These are phyloP conservation scores for Jacaranda mimosifolia DNA, from an alignment of 257 asterid species.

Conservation along the genomic window DNA sequence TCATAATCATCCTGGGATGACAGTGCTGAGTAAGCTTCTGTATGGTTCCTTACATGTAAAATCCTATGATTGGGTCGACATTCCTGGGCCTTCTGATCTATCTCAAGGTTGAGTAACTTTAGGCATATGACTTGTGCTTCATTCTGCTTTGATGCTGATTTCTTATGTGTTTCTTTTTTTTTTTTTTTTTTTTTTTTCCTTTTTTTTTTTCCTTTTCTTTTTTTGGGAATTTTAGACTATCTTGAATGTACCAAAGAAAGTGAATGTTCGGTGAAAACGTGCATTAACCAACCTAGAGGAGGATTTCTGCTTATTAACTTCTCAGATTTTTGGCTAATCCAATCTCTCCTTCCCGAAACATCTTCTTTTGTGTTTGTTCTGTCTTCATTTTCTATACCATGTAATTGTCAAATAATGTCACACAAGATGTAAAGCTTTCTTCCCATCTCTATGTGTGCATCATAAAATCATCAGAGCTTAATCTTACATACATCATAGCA, in stretches of 20 bases:
- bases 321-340: background rate
- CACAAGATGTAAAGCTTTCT: constrained; percentile 11
- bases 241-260: constrained; percentile 23
- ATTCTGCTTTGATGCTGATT: constrained; percentile 25
- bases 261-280: constrained; percentile 11
- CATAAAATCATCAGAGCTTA: background rate
- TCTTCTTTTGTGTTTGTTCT: background rate
- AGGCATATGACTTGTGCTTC: constrained; percentile 24
- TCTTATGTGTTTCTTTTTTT: background rate
- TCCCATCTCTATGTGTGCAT: background rate
- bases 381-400: background rate
- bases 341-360: constrained; percentile 12
- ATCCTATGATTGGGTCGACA: constrained; percentile 89
- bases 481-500: background rate
- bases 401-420: background rate
- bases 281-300: constrained; percentile 8
- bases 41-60: constrained; percentile 88
- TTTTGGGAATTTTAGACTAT: constrained; percentile 1
- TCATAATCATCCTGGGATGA: constrained; percentile 99
- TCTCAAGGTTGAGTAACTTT: constrained; percentile 67
- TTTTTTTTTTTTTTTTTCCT: too few species aligned
- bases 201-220: too few species aligned
- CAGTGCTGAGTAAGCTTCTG: constrained; percentile 97
- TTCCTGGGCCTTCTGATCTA: constrained; percentile 76
- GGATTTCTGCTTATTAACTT: background rate